Evolutionary conservation across 805 yeast genomes (phyloP).

Genomic region (Lachancea sp.): DNA sequence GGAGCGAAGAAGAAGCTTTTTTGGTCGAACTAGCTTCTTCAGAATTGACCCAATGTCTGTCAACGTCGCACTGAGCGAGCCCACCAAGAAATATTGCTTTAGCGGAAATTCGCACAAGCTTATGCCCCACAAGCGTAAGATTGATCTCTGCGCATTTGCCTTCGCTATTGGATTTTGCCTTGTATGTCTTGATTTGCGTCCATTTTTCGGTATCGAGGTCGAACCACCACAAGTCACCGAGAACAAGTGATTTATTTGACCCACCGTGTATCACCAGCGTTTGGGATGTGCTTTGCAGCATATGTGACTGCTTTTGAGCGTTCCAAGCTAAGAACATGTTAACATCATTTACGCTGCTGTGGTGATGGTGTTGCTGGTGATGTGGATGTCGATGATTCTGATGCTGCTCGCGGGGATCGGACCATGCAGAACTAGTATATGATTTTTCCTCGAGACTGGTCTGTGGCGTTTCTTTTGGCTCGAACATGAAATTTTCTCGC

Average conservation of each 20-base stretch:
- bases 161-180: constrained; percentile 4
- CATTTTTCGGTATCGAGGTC: constrained; percentile 40
- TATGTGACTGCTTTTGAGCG: not conserved
- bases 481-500: constrained; percentile 18
- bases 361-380: not conserved
- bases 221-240: constrained; percentile 48
- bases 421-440: not conserved
- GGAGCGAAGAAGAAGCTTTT: not conserved
- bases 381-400: not conserved
- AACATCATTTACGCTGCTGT: not conserved
- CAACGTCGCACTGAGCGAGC: constrained; percentile 21
- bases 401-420: not conserved
- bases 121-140: constrained; percentile 27
- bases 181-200: constrained; percentile 22
- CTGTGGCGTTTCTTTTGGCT: constrained; percentile 10
- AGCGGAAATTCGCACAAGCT: constrained; percentile 21
- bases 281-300: constrained; percentile 5
- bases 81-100: constrained; percentile 26
- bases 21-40: not conserved
- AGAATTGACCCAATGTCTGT: constrained; percentile 3
- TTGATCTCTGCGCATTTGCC: constrained; percentile 14
- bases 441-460: constrained; percentile 2
- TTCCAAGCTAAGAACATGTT: not conserved
- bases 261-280: constrained; percentile 36
- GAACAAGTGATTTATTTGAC: constrained; percentile 31